Evolutionary conservation across 306 rosid species (phyloP), one percentile per base, ranked within the genome.

Genomic region (Clitoria ternatea): DNA sequence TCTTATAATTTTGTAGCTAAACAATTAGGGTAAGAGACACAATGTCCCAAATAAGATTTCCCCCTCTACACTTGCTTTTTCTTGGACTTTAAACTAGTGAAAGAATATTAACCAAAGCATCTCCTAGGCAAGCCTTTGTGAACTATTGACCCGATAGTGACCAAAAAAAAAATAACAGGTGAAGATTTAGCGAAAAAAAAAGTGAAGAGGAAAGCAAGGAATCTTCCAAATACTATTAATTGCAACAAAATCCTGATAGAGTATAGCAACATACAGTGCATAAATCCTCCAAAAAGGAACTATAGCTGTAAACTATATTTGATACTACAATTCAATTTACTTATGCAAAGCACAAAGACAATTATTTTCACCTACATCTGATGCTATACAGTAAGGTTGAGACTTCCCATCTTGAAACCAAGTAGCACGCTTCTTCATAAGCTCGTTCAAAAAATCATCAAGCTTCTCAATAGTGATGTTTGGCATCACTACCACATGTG

Each of bases 401-500:
- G 0, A 29, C 44, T 69, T 77, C 3, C 82, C 87, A 52, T 80
- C 87, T 64, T 63, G 42, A 45, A 83, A 83, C 87, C 87, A 83
- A 40, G 43, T 1, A 30, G 54, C 72, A 35, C 87, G 85, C 44
- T 77, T 59, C 82, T 73, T 10, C 66, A 73, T 1, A 35, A 83
- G 69, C 85, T 80, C 87, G 19, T 69, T 65, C 48, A 83, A 77
- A 59, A 83, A 83, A 14, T 47, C 70, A 43, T 83, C 82, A 10
- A 83, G 82, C 78, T 80, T 83, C 69, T 80, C 80, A 50, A 76
- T 73, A n/a, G 87, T 83, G 61, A 83, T 76, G 60, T 80, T 83
- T 13, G 87, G 87, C 87, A 83, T 83, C 24, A 83, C 87, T 47
- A 83, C 87, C 24, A 83, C 87, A 80, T 83, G 87, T 1, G 87